Base-by-base conservation (phyloP, 2,329 filamentous ascomycete species). In the Nemania serpens region DNA sequence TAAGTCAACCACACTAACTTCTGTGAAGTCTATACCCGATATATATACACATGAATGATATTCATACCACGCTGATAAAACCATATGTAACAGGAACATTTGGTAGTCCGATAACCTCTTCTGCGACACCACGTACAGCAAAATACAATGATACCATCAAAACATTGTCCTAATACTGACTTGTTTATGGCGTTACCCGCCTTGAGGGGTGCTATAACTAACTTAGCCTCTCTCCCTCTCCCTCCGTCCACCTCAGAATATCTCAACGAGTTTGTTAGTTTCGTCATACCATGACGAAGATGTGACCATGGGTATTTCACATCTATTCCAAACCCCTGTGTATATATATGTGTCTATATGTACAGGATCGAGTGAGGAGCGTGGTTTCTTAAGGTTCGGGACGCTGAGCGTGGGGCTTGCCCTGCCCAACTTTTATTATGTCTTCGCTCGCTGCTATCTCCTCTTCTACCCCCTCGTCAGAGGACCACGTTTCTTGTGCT, bases 401-500 rank as follows among this genome's bases (percentile, higher is more conserved):
- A n/a, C 5, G 20, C 34, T 51, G 56, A 13, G 25, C 9, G 17
- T 39, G 15, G 17, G 22, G 2, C 13, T 41, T 43, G 22, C n/a
- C 55, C 17, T 54, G 22, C 18, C 3, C 36, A 4, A 33, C 25
- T 29, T 29, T 15, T 37, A 49, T 17, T 43, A 18, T 34, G 34
- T 25, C n/a, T 5, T 47, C 15, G 13, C 33, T 5, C 20, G 1
- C 22, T 54, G 41, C n/a, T 55, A 22, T 33, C 41, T 61, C 55
- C 10, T 55, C 58, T 42, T 55, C 58, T 47, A 43, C 36, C 7
- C 55, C 62, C 20, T 66, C 64, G 15, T 49, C 5, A 15, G 52
- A 39, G 51, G 58, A 59, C 58, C 60, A 60, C 1, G 62, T 66
- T 50, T 66, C 64, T 50, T 65, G 62, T 37, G 62, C 62, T 65